phyloP scores from a whole-genome alignment of 2,329 filamentous ascomycete genomes.

The Verticillium nubilum region DNA sequence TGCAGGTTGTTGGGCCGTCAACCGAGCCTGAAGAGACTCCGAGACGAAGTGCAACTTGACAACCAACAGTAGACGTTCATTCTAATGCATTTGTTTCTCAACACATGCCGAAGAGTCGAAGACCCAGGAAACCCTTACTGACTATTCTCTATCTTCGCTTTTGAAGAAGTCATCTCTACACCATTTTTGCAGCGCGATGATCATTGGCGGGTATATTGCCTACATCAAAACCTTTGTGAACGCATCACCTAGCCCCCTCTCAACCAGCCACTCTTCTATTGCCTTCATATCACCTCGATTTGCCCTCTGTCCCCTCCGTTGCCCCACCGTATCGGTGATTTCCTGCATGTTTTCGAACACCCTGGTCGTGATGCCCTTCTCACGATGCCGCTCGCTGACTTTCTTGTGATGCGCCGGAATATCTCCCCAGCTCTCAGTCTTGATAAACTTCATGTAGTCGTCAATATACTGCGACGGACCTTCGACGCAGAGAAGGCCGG shows the following conservation, averaged over 20 bases:
- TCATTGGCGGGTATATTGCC: too few relatives aligned
- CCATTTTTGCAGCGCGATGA: too few relatives aligned
- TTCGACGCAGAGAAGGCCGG: constrained; percentile 48
- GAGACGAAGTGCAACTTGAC: too few relatives aligned
- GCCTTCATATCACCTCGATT: constrained; percentile 50
- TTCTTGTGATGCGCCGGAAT: constrained; percentile 59
- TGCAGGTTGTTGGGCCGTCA: too few relatives aligned
- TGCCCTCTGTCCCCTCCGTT: constrained; percentile 39
- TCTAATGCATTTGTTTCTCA: too few relatives aligned
- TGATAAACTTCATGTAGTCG: constrained; percentile 58
- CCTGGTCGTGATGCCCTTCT: constrained; percentile 26
- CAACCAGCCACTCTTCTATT: constrained; percentile 42
- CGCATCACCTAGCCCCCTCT: constrained; percentile 35
- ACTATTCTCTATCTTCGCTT: too few relatives aligned
- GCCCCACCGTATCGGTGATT: constrained; percentile 45
- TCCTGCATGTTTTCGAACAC: constrained; percentile 52
- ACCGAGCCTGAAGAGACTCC: too few relatives aligned
- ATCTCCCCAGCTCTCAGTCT: constrained; percentile 58
- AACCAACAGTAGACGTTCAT: too few relatives aligned
- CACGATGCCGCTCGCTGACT: constrained; percentile 49
- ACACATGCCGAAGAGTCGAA: too few relatives aligned
- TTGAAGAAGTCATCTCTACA: too few relatives aligned
- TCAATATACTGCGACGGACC: constrained; percentile 42
- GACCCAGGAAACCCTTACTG: too few relatives aligned
- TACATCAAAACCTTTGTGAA: constrained; percentile 35